Evolutionary conservation across 2,329 filamentous ascomycete species (phyloP), one percentile per base, ranked within the genome.

Genomic region (Coniochaeta ligniaria): DNA sequence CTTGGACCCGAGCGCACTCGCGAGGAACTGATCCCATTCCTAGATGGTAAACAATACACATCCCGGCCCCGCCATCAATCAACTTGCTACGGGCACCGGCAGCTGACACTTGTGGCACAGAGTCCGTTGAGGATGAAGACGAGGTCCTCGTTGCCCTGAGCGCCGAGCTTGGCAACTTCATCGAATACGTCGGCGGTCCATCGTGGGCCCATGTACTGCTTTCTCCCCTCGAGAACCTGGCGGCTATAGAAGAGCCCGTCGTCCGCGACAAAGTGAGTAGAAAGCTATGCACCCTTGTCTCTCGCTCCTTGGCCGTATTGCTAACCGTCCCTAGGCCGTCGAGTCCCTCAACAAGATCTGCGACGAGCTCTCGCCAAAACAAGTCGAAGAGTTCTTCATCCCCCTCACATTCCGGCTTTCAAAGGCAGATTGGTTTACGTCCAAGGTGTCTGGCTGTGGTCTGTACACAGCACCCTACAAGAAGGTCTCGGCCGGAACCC

Each of bases 321-420:
- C 60, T 28, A 55, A 45, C 52, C 54, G 57, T 31, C 41, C 57
- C 28, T 70, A 97, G 94, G 95, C 95, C 66, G 95, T 99, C 73
- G 96, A 99, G 76, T 99, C 95, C 56, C 86, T 99, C 68, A 99
- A 99, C 85, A 99, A 97, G 81, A 98, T 99, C 75, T 98, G 95
- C 84, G 86, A 88, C 72, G 87, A 96, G 74, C 84, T 99, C 60
- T 96, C 92, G 58, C 81, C 92, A 69, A 85, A 92, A 75, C 95
- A 99, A 80, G 89, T 98, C 73, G 95, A 99, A 81, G 91, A 97
- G 71, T 91, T 93, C 78, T 98, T 98, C 79, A 94, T 99, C 68
- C 95, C 95, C 64, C 88, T 99, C 72, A 93, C 93, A 62, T 86
- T 96, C 72, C 92, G 95, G 73, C 90, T 99, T 63, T 96, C 95